Evolutionary conservation across 2,329 filamentous ascomycete species (phyloP).

Genomic region (Beauveria sp.): DNA sequence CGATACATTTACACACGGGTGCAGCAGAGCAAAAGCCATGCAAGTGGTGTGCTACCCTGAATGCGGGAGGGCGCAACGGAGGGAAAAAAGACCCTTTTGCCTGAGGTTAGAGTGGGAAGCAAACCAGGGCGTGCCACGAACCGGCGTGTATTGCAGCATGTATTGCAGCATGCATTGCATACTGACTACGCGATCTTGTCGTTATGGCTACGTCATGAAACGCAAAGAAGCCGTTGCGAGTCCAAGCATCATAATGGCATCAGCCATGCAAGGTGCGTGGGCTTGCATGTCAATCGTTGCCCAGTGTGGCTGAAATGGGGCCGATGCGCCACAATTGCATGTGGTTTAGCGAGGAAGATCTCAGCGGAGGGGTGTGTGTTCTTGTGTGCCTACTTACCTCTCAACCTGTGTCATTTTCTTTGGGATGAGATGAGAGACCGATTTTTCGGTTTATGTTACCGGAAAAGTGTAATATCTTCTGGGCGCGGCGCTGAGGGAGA

Average conservation of each 20-base stretch:
- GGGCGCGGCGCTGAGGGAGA: no score
- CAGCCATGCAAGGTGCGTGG: background rate
- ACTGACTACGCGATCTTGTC: background rate
- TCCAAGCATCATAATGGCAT: conserved; percentile 11
- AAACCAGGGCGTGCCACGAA: background rate
- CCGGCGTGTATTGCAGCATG: background rate
- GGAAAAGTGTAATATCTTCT: no score
- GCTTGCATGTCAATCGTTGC: conserved; percentile 3
- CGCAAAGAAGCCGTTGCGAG: background rate
- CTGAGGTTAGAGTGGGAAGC: background rate
- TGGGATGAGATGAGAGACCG: no score
- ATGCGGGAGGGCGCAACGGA: no score
- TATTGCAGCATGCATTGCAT: background rate
- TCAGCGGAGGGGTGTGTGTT: background rate
- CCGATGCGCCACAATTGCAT: background rate
- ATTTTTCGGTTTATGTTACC: no score
- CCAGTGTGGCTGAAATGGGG: conserved; percentile 5
- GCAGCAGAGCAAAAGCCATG: no score
- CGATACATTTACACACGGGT: no score
- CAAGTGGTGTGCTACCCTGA: no score
- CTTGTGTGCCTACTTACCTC: no score
- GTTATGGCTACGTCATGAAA: conserved; percentile 8
- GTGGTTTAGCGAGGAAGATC: background rate
- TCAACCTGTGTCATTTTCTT: no score
- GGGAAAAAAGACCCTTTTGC: no score